Evolutionary conservation across 108 stramenopile genomes (phyloP).

Genomic region (Nitzschia inconspicua): DNA sequence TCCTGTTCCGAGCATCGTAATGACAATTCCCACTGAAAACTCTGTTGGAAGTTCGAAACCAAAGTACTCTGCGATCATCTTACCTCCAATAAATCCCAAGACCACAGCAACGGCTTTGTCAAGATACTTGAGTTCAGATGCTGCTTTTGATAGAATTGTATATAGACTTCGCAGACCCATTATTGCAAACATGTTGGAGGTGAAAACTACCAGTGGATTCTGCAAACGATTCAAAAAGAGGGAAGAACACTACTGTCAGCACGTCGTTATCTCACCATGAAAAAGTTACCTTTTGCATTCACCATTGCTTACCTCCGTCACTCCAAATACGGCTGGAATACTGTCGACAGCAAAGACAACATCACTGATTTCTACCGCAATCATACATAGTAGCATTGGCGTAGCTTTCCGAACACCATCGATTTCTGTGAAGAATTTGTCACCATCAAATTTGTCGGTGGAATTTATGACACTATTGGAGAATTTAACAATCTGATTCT

Average conservation of each 20-base stretch:
- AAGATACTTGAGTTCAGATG: constrained; percentile 88
- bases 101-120: constrained; percentile 91
- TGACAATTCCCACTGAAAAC: constrained; percentile 68
- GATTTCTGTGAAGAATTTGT: constrained; percentile 81
- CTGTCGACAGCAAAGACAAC: constrained; percentile 96
- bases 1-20: constrained; percentile 60
- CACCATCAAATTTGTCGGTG: constrained; percentile 80
- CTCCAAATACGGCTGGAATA: constrained; percentile 95
- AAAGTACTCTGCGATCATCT: constrained; percentile 91
- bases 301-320: constrained; percentile 70
- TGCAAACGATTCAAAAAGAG: constrained; percentile 15
- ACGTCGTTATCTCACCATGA: too few relatives aligned
- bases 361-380: constrained; percentile 93
- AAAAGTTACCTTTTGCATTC: background rate
- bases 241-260: too few relatives aligned
- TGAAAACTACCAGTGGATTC: constrained; percentile 93
- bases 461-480: constrained; percentile 59
- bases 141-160: constrained; percentile 87
- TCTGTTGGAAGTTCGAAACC: constrained; percentile 64
- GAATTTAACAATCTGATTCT: constrained; percentile 73
- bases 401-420: constrained; percentile 86
- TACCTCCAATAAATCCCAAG: constrained; percentile 88
- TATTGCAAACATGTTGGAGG: constrained; percentile 97
- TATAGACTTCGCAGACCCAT: constrained; percentile 93
- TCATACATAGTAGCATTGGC: constrained; percentile 90